Evolutionary conservation across 1,284 basidiomycete species (phyloP), one percentile per base, ranked within the genome.

Genomic region (Pisolithus thermaeus): DNA sequence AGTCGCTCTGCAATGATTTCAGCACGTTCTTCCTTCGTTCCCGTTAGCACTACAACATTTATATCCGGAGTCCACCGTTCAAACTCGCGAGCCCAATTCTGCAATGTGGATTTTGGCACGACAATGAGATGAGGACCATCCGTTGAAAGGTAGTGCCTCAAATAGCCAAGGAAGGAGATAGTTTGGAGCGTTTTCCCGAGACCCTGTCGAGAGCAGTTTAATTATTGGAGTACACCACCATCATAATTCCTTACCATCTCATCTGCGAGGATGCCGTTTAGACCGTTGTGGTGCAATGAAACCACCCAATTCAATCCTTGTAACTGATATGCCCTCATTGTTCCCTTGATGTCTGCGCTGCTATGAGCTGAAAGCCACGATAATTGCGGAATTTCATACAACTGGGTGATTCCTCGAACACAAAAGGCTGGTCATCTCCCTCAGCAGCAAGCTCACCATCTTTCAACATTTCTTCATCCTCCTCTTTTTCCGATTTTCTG

Each of bases 251-350:
- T 46, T 47, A 90, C 91, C 93, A 96, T 97, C 68, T 96, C 93
- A 60, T 96, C 93, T 1, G 93, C 92, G 2, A 96, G 79, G 52
- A 96, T 96, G 51, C 93, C 93, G 59, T 96, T 96, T 57, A 96
- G 77, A 52, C 93, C 91, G 60, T 96, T 94, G 67, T 95, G 91
- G 63, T 96, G 88, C 14, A 97, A 73, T 1, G 90, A 90, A 4
- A 91, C 85, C 92, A 98, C 91, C 95, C 95, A 95, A 68, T 98
- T 98, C 30, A 99, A 73, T 46, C 97, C 97, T 66, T 98, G 94
- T 2, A 99, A 71, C 68, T 99, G 97, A 67, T 99, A 99, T 44
- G 87, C 81, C 42, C 96, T 80, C 94, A 99, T 97, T 43, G 73
- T 77, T 8, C 97, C 95, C 53, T 89, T 79, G 63, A 97, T 90